Base-by-base conservation (phyloP, 345 rosid species). In the Streptanthus diversifolius region DNA sequence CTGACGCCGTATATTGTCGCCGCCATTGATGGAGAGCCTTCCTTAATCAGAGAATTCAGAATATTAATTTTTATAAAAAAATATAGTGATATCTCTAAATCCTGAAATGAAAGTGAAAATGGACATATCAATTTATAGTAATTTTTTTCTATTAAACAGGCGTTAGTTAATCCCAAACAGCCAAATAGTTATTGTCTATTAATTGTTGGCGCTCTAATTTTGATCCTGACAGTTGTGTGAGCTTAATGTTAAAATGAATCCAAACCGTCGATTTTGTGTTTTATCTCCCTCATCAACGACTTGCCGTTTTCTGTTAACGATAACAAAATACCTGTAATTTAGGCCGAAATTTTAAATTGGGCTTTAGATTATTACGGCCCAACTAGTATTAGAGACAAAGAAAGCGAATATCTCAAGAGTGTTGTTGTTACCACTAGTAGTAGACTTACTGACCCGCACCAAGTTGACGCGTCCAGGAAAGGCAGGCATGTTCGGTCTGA, bases 401-500 rank as follows among this genome's bases (percentile, higher is more conserved):
- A 33, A 71, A 39, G 12, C 32, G 41, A 59, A 36, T 59, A 5
- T 25, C 3, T 57, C n/a, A n/a, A n/a, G n/a, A 13, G 21, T 18
- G 13, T n/a, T n/a, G n/a, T n/a, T n/a, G n/a, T 53, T 3, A 44
- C 40, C 11, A 11, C 17, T 25, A 15, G 30, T 2, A 3, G 11
- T 5, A 13, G n/a, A 33, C 22, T 2, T 27, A 39, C 49, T 70
- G 27, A 62, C 51, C 41, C 59, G 76, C 45, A 63, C 71, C 49
- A 24, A 55, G 49, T 37, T 32, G n/a, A 41, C 78, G 78, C 73
- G 78, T 67, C 29, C 53, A 76, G 80, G 80, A 70, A 76, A 77
- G 72, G 76, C 66, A 64, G 47, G 62, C 80, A 64, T 70, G 76
- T 77, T 55, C 76, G 70, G 76, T 76, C 76, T 30, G 72, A 64